Evolutionary conservation across 2,329 filamentous ascomycete species (phyloP).

Genomic region (Fusarium vanettenii): DNA sequence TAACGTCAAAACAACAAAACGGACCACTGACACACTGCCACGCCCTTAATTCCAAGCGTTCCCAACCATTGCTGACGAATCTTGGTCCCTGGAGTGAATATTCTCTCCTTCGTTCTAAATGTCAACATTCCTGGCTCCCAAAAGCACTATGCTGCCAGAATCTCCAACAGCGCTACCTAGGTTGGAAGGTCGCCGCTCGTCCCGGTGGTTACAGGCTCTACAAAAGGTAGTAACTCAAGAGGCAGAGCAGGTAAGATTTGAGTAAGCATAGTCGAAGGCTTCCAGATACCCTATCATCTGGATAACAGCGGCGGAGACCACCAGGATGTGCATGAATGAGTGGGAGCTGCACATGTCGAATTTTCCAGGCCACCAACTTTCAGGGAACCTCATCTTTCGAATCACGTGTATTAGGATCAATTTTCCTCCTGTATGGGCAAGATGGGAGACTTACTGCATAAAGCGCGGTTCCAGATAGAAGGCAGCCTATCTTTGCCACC

Average conservation of each 20-base stretch:
- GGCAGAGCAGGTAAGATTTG: not conserved
- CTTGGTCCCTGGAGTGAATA: too few relatives aligned
- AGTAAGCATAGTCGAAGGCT: constrained; percentile 26
- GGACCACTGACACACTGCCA: too few relatives aligned
- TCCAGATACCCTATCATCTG: constrained; percentile 38
- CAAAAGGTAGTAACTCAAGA: not conserved
- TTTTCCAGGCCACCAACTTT: constrained; percentile 52
- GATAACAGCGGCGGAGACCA: constrained; percentile 34
- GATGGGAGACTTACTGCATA: constrained; percentile 50
- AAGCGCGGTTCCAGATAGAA: constrained; percentile 50
- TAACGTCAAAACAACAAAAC: too few relatives aligned
- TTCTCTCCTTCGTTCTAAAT: too few relatives aligned
- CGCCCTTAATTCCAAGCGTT: too few relatives aligned
- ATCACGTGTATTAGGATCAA: constrained; percentile 1
- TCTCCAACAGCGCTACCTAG: too few relatives aligned
- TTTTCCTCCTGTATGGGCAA: not conserved
- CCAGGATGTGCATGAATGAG: constrained; percentile 55
- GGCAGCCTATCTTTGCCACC: constrained; percentile 48
- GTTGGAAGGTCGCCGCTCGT: too few relatives aligned
- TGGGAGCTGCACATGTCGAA: constrained; percentile 58
- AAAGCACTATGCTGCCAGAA: too few relatives aligned
- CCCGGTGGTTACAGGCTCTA: too few relatives aligned
- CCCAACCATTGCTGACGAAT: too few relatives aligned
- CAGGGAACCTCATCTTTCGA: constrained; percentile 44
- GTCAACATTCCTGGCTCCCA: too few relatives aligned